Conservation (phyloP, 1,284 basidiomycete genomes). For the Cryptococcus jaspeensis region DNA sequence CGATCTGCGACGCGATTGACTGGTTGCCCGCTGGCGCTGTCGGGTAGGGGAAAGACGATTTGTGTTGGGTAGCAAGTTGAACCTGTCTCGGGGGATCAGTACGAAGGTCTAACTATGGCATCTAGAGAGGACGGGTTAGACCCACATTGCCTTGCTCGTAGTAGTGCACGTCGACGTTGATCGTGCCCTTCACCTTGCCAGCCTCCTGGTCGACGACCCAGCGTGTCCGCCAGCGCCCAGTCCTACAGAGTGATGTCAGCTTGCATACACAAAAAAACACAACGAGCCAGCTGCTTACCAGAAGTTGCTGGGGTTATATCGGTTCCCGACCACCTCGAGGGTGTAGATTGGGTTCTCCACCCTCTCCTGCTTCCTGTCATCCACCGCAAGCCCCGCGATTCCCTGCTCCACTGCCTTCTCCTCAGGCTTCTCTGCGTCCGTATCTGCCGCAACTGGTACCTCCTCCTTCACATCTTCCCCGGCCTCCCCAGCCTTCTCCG, state of each 20-base stretch:
- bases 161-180: constrained; percentile 85
- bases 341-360: constrained; percentile 57
- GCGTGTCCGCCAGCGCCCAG: constrained; percentile 78
- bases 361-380: constrained; percentile 25
- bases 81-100: constrained; percentile 58
- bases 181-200: constrained; percentile 55
- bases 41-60: constrained; percentile 65
- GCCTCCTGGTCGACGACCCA: constrained; percentile 53
- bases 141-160: constrained; percentile 92
- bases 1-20: constrained; percentile 57
- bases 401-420: constrained; percentile 2
- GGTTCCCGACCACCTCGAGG: constrained; percentile 84
- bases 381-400: constrained; percentile 3
- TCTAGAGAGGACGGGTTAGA: constrained; percentile 4
- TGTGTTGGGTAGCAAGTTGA: constrained; percentile 76
- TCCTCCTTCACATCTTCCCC: constrained; percentile 9
- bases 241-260: constrained; percentile 57
- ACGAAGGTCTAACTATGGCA: not conserved
- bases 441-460: not conserved
- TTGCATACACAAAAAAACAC: not conserved
- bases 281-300: constrained; percentile 59
- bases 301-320: constrained; percentile 87
- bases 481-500: constrained; percentile 9
- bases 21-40: constrained; percentile 58
- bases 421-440: not conserved